Conservation (phyloP, 176 grass and related monocot species). For the Leersia perrieri region DNA sequence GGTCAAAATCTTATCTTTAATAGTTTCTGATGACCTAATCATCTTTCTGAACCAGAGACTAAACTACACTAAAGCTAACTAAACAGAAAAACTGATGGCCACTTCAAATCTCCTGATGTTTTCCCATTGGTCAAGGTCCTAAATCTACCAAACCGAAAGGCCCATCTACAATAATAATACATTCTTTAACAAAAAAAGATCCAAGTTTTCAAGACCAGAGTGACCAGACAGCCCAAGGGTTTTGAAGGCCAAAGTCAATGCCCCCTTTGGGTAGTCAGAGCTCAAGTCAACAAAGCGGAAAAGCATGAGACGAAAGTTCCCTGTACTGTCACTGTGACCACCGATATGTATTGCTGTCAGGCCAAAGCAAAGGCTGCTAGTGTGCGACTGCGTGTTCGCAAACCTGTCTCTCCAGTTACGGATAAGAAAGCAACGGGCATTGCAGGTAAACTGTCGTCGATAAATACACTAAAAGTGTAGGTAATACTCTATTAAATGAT, state of each 20-base stretch:
- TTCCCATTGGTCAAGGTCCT: neutral
- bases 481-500: neutral
- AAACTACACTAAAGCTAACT: neutral
- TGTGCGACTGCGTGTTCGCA: neutral
- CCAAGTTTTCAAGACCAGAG: neutral
- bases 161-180: neutral
- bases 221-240: constrained; percentile 24
- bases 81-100: constrained; percentile 16
- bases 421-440: neutral
- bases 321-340: neutral
- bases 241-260: constrained; percentile 31
- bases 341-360: neutral
- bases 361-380: neutral
- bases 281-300: constrained; percentile 36
- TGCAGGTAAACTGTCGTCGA: neutral
- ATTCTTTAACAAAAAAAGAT: neutral
- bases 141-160: neutral
- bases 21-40: neutral
- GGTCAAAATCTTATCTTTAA: neutral
- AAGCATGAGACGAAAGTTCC: neutral
- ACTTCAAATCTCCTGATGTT: neutral
- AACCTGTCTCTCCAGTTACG: neutral
- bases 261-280: neutral
- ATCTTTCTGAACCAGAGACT: neutral
- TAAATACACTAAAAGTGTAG: neutral